Evolutionary conservation across 164 flowering plant genomes (phyloP), one percentile per base, ranked within the genome.

Genomic region (Cinnamomum chago): DNA sequence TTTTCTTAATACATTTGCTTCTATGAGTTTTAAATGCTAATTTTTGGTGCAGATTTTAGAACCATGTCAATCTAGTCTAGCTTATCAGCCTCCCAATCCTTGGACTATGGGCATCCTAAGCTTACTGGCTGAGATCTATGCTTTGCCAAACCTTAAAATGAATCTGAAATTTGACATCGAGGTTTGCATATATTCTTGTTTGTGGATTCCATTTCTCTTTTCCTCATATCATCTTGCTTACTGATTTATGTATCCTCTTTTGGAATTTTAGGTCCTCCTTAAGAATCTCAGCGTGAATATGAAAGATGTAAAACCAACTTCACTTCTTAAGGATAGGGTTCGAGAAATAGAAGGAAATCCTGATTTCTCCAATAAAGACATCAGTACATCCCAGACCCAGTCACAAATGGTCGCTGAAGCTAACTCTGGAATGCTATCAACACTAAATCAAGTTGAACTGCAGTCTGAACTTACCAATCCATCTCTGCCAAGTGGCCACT

Each of bases 101-200:
- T 96, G 99, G 99, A 96, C 97, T 11, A 91, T 92, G 97, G 98
- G 88, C 65, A 91, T 96, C 79, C 91, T 96, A 55, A 89, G 90
- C 74, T 81, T 96, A 76, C 94, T 96, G 58, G 86, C 89, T 50
- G 99, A 96, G 85, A 96, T 96, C 55, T 92, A 96, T 86, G 89
- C 89, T 33, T 81, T 96, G 87, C 98, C 98, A 72, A 96, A 92
- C 83, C 76, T 96, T 76, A 96, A 96, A 77, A 96, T 96, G 99
- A 94, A 96, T 76, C 91, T 96, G 62, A 93, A 94, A 78, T 96
- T 96, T 86, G 99, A 96, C 76, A 96, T 96, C 60, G 98, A 96
- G 95, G 99, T 95, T 83, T 28, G 20, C 47, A 67, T 23, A 67
- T 50, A 3, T 50, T 47, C 65, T 24, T 64, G 24, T 25, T 28